These are phyloP conservation scores for Yamadazyma mexicana DNA, from an alignment of 1,139 yeast species.

Conservation along the genomic window DNA sequence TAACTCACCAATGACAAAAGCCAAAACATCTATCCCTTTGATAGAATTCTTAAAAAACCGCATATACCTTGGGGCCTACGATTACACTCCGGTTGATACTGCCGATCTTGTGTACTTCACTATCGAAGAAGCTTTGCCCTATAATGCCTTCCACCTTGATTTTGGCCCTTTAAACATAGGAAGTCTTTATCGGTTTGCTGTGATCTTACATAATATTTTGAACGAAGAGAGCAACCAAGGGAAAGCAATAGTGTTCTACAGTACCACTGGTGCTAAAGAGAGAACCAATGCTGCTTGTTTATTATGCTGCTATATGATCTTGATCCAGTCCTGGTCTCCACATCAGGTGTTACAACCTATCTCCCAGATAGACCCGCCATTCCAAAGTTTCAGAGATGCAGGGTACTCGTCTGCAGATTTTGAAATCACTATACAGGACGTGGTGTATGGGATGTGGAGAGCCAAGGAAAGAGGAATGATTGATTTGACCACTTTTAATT, in stretches of 20 bases:
- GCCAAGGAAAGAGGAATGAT: conserved; percentile 93
- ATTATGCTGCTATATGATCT: conserved; percentile 89
- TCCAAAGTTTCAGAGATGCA: conserved; percentile 94
- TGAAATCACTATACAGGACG: conserved; percentile 88
- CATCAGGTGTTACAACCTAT: conserved; percentile 95
- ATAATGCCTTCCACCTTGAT: conserved; percentile 90
- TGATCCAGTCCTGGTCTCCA: conserved; percentile 97
- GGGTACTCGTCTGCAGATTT: conserved; percentile 96
- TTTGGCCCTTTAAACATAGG: conserved; percentile 96
- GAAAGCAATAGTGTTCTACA: conserved; percentile 87
- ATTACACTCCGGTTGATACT: conserved; percentile 74
- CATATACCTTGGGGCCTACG: conserved; percentile 88
- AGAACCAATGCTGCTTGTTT: conserved; percentile 94
- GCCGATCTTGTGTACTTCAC: conserved; percentile 81
- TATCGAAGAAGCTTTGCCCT: conserved; percentile 87
- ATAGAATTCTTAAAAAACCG: conserved; percentile 58
- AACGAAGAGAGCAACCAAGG: conserved; percentile 83
- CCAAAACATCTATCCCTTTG: conserved; percentile 27
- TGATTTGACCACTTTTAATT: conserved; percentile 82
- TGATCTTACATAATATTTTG: conserved; percentile 83
- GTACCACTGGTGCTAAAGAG: conserved; percentile 76
- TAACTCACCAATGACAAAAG: too few species aligned
- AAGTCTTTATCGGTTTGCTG: conserved; percentile 91
- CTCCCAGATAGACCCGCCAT: conserved; percentile 89
- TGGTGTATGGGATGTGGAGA: conserved; percentile 95